Base-by-base conservation (phyloP, 2,329 filamentous ascomycete species). In the Aureobasidium sp. region DNA sequence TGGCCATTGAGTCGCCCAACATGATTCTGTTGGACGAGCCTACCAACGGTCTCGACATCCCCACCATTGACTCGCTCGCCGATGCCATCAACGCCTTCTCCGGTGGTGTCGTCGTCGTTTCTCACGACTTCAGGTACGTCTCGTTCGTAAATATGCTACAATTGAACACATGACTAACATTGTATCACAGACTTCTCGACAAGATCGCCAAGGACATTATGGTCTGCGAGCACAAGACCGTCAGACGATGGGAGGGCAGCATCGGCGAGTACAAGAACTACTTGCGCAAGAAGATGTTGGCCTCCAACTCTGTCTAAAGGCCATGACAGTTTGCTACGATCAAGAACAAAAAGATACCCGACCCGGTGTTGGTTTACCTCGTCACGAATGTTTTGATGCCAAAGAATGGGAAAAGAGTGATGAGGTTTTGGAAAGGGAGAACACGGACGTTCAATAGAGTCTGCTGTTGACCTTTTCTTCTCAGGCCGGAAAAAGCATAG, bases 161-260 rank as follows among this genome's bases (percentile, higher is more conserved):
- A n/a, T 6, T 17, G 24, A 50, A 66, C 64, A 59, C 50, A 54
- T 47, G 64, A 64, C 77, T 79, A 70, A 80, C 68, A 31, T 39
- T n/a, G 62, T 35, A 53, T 37, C 48, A 54, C 69, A 95, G 93
- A 82, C 82, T 99, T 72, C 86, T 99, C 67, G 94, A 99, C 85
- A 97, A 96, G 83, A 97, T 99, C 76, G 94, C 94, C 70, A 99
- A 99, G 84, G 91, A 99, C 77, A 99, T 99, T 77, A 86, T 99
- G 79, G 94, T 99, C 62, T 99, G 95, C 78, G 94, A 99, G 81
- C 91, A 99, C 86, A 91, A 92, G 84, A 92, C 91, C 15, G 91
- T 97, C 70, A 86, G 83, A 70, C 79, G 85, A 71, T 99, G 94
- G 94, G 87, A 93, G 66, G 93, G 93, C 70, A 80, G 78, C 67